Evolutionary conservation across 2,329 filamentous ascomycete genomes (phyloP), one percentile per base, ranked within the genome.

Genomic region (Verticillium dahliae): DNA sequence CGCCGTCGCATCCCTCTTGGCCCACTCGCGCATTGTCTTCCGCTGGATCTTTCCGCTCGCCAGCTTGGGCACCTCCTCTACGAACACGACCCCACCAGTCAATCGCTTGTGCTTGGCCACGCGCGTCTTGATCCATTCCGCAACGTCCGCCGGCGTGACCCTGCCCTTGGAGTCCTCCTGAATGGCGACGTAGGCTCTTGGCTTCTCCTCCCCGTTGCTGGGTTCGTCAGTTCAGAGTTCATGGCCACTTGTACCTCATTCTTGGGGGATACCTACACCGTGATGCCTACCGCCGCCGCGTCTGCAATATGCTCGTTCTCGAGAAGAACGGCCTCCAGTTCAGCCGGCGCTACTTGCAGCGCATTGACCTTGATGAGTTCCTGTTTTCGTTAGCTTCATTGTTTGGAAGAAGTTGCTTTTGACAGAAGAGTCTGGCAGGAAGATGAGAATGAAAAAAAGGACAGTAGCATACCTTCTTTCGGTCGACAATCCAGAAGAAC

Each of bases 321-420:
- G 1, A 84, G 71, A 0, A 85, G 73, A 0, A 79, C 76, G 0
- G 78, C 78, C 69, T 84, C 81, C 0, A 84, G 74, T 65, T 87
- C 85, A 1, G 84, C 84, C 0, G 84, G 85, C 0, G 85, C 83
- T 4, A 87, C 85, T 68, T 86, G 84, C 5, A 84, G 72, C 0
- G 81, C 83, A 65, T 85, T 85, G 61, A 85, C 76, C 77, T 86
- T 79, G 80, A 80, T 86, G 59, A 86, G 74, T 69, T 86, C 83
- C 79, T 83, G 62, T 15, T 56, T 37, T 11, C 27, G 50, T 63
- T 27, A 58, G 56, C 13, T 27, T 61, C 35, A 2, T 22, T 31
- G 27, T 4, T 31, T 31, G 27, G 27, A 31, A 31, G 27, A 31
- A 31, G 27, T 31, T 31, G 27, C 27, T 31, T 31, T 31, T 31